Base-by-base conservation (phyloP, 1,284 basidiomycete species). In the Schizophyllum commune region DNA sequence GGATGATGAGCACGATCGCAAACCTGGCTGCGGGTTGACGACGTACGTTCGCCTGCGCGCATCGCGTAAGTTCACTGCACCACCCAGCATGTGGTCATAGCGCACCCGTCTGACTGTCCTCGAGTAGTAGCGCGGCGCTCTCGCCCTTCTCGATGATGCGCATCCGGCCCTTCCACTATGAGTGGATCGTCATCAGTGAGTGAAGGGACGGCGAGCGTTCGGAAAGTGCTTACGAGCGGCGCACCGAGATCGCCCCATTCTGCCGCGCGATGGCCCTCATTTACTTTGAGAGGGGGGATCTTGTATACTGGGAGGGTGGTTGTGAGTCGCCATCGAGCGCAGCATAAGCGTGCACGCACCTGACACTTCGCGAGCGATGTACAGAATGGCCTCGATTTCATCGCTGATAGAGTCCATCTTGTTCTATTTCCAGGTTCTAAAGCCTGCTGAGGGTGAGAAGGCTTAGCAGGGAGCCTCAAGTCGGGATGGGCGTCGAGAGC, bases 361-460 rank as follows among this genome's bases (percentile, higher is more conserved):
- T 76, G 88, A 94, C 62, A 92, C 81, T 75, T 96, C 93, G 61
- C 94, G 81, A 34, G 85, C 89, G 62, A 96, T 88, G 70, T 92
- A 94, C 32, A 96, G 76, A 64, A 95, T 84, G 57, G 89, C 91
- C 73, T 94, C 89, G 66, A 93, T 87, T 67, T 92, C 89, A 59
- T 91, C 89, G 63, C 39, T 47, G 39, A 47, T 47, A 17, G 39
- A 47, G 39, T 47, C 39, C 39, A 47, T 47, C 39, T 11, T 3
- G 9, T n/a, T n/a, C n/a, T n/a, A n/a, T n/a, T n/a, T n/a, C 13
- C 39, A 3, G 13, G 3, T 11, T 17, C 4, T 8, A 47, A 8
- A 3, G 39, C 34, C 6, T 6, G 13, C 34, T 6, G 6, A 7
- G 34, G 13, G 34, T 39, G 6, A 6, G 34, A 6, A 39, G 34